phyloP scores from a whole-genome alignment of 306 rosid species.

The Cucurbita pepo region DNA sequence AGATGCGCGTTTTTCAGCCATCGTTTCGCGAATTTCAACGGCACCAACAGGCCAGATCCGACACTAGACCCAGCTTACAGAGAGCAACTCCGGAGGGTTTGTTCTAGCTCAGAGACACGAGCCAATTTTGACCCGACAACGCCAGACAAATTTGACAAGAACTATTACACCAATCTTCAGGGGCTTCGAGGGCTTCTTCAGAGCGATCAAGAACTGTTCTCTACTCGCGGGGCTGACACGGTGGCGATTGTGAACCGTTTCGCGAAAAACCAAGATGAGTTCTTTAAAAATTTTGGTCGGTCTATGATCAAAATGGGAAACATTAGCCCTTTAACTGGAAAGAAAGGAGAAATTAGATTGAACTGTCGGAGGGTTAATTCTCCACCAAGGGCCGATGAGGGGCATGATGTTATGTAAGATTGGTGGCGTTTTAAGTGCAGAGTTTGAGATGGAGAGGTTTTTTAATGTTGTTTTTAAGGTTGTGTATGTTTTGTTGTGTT shows the following conservation, averaged over 20 bases:
- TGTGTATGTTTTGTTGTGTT: too few species aligned
- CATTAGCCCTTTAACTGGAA: conserved; percentile 20
- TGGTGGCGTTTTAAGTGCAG: too few species aligned
- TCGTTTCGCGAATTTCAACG: conserved; percentile 13
- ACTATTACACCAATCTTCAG: conserved; percentile 27
- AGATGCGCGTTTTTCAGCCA: conserved; percentile 5
- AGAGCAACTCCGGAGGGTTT: conserved; percentile 14
- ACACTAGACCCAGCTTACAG: conserved; percentile 12
- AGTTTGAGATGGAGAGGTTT: too few species aligned
- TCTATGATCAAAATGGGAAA: conserved; percentile 37
- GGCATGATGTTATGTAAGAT: neutral
- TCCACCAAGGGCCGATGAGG: neutral
- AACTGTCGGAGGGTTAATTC: conserved; percentile 22
- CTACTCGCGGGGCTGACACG: conserved; percentile 20
- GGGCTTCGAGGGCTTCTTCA: conserved; percentile 21
- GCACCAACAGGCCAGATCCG: conserved; percentile 20
- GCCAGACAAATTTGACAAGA: conserved; percentile 18
- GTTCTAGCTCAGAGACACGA: conserved; percentile 2
- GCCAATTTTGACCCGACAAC: conserved; percentile 19
- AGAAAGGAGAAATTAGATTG: conserved; percentile 20
- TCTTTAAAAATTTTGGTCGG: conserved; percentile 18
- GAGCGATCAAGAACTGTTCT: conserved; percentile 28
- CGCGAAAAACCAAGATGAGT: conserved; percentile 18
- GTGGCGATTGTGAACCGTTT: conserved; percentile 19
- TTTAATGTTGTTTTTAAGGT: too few species aligned